Percentiles rank a stretch among this genome's conserved stretches.
phyloP scores from a whole-genome alignment of 352 stramenopile genomes.

The Phytopythium boreale region DNA sequence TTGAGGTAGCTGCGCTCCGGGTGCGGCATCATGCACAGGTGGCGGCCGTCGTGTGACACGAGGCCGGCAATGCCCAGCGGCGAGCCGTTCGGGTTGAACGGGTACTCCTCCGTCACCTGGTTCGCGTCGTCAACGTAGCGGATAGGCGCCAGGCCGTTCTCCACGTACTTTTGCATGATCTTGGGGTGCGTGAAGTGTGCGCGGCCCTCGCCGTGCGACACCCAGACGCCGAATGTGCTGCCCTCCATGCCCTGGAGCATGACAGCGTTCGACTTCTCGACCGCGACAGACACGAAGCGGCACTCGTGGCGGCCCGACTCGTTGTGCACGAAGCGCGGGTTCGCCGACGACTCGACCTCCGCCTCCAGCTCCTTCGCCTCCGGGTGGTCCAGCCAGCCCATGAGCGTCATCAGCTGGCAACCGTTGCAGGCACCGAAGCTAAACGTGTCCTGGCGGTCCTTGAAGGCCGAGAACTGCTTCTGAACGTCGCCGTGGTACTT shows the following conservation, averaged over 20 bases:
- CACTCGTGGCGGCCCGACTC: conserved; percentile 95
- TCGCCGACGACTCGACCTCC: conserved; percentile 49
- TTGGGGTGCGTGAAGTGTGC: conserved; percentile 95
- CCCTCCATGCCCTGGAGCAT: conserved; percentile 98
- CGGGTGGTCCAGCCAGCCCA: conserved; percentile 93
- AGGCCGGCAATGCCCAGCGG: conserved; percentile 95
- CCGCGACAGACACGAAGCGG: conserved; percentile 95
- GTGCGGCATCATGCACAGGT: conserved; percentile 99
- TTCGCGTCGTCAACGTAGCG: conserved; percentile 97
- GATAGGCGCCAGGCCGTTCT: conserved; percentile 92
- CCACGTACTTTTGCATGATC: conserved; percentile 87
- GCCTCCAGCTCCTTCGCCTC: conserved; percentile 51
- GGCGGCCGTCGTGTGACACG: conserved; percentile 95
- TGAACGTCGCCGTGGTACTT: conserved; percentile 96
- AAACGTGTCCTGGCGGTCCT: conserved; percentile 96
- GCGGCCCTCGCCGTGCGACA: conserved; percentile 91
- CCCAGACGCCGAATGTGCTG: conserved; percentile 97
- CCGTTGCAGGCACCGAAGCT: conserved; percentile 99
- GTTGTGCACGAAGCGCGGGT: conserved; percentile 98
- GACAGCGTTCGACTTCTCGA: conserved; percentile 94
- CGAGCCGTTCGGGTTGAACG: conserved; percentile 99
- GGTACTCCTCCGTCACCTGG: conserved; percentile 94
- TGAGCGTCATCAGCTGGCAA: conserved; percentile 99
- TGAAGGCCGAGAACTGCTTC: conserved; percentile 97
- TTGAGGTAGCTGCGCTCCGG: conserved; percentile 97